Percentiles rank a stretch among this genome's conserved stretches.
These are phyloP conservation scores for Rhododendron mucronatum DNA, from an alignment of 148 eudicot species.

Conservation along the genomic window DNA sequence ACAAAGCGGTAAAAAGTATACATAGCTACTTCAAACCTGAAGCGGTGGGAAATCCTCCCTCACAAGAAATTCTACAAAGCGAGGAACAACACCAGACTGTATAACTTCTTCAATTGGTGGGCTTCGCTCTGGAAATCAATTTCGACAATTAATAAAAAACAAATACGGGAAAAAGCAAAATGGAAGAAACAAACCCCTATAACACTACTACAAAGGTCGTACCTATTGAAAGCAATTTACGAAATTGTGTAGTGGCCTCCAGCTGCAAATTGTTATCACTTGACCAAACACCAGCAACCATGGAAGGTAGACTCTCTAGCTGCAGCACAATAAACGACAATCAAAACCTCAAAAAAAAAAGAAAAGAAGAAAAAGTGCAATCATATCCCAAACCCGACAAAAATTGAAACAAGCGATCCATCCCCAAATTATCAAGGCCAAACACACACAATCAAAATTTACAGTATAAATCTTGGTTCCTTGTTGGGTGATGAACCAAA, in stretches of 20 bases:
- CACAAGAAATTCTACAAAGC: conserved; percentile 66
- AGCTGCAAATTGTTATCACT: conserved; percentile 56
- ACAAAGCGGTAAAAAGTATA: not conserved
- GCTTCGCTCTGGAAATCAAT: conserved; percentile 47
- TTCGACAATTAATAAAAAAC: not conserved
- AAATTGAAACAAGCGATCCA: not conserved
- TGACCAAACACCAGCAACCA: conserved; percentile 70
- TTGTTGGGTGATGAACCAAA: not conserved
- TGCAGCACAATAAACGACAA: conserved; percentile 23
- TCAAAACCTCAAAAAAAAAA: not conserved
- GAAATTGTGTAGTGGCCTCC: conserved; percentile 73
- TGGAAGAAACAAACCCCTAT: not conserved
- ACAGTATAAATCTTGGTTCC: not conserved
- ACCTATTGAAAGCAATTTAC: conserved; percentile 81
- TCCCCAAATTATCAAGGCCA: not conserved
- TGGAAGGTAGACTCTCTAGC: conserved; percentile 69
- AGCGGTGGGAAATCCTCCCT: conserved; percentile 74
- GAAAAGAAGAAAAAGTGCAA: not conserved
- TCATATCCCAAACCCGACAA: not conserved
- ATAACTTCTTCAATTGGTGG: conserved; percentile 88
- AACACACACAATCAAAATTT: not conserved
- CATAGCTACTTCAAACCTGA: conserved; percentile 47
- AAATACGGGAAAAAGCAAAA: not conserved
- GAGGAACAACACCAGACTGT: conserved; percentile 78
- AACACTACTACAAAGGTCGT: conserved; percentile 2